A percentile compares a stretch with the other conserved stretches of the same genome.
These are phyloP conservation scores for Verruconis gallopava DNA, from an alignment of 2,329 filamentous ascomycete species.

Conservation along the genomic window DNA sequence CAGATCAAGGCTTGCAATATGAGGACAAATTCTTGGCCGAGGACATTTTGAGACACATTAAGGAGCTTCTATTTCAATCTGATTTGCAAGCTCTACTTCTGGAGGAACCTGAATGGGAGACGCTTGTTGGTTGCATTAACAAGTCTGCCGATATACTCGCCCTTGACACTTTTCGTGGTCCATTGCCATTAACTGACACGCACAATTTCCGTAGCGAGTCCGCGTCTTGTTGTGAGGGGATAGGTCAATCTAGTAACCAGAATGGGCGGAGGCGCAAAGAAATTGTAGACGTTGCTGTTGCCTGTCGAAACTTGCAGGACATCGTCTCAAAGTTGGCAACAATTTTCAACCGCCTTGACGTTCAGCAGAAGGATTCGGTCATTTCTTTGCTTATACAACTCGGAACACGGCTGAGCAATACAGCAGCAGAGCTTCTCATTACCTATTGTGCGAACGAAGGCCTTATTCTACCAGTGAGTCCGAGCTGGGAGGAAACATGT, in stretches of 20 bases:
- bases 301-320: slow-evolving; percentile 1
- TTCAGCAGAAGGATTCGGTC: slow-evolving; percentile 52
- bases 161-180: not conserved
- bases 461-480: slow-evolving; percentile 58
- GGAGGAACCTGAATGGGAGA: slow-evolving; percentile 7
- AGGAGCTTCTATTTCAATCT: not conserved
- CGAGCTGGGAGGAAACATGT: slow-evolving; percentile 53
- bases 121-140: slow-evolving; percentile 1
- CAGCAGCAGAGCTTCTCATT: slow-evolving; percentile 49
- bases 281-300: not conserved
- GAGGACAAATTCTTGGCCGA: slow-evolving; percentile 1
- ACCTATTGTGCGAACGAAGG: slow-evolving; percentile 56
- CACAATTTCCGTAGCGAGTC: not conserved
- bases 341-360: slow-evolving; percentile 30
- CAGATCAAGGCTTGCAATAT: slow-evolving; percentile 6
- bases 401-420: slow-evolving; percentile 49
- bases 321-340: slow-evolving; percentile 1
- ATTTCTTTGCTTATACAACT: slow-evolving; percentile 54
- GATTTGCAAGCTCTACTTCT: not conserved
- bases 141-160: not conserved
- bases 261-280: not conserved
- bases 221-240: not conserved
- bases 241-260: not conserved
- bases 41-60: slow-evolving; percentile 4
- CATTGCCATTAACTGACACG: not conserved